Evolutionary conservation across 139 green algal species (phyloP), one percentile per base, ranked within the genome.

Genomic region (Diplosphaera chodatii): DNA sequence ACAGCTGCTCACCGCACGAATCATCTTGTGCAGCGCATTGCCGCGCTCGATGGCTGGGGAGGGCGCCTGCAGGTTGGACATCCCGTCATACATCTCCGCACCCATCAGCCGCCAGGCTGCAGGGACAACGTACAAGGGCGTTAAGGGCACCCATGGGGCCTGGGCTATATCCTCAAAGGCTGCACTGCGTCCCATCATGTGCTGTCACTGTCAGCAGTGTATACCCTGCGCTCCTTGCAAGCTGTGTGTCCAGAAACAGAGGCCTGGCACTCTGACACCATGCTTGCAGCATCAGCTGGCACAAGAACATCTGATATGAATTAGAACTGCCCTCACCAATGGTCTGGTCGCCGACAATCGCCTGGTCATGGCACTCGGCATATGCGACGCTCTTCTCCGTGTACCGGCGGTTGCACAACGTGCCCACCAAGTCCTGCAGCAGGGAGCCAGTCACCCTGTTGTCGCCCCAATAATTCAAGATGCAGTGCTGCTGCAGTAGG

Each of bases 351-450:
- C 88, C 84, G 32, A 97, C 92, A 66, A 97, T 75, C 22, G 86
- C 89, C 85, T 97, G 93, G 80, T 96, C 89, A 73, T 97, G 93
- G 67, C 72, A 85, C 81, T 97, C 89, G 2, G 82, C 83, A 75
- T 97, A 97, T 3, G 78, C 90, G 32, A 97, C 82, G 3, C 86
- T 95, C 30, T 78, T 75, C 77, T 97, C 92, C 0, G 76, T 85
- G 81, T 90, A 93, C 1, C 92, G 73, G 67, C 91, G 85, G 83
- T 98, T 96, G 84, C 90, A 97, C 41, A 99, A 84, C 21, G 86
- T 80, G 10, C 70, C 71, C 21, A 98, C 89, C 8, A 99, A 80
- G n/a, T 91, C 85, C 29, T 75, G n/a, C n/a, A n/a, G n/a, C n/a
- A n/a, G n/a, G n/a, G n/a, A n/a, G n/a, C n/a, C n/a, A n/a, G n/a